Conservation (phyloP, 2,329 filamentous ascomycete species). For the Trichoderma koningiopsis region DNA sequence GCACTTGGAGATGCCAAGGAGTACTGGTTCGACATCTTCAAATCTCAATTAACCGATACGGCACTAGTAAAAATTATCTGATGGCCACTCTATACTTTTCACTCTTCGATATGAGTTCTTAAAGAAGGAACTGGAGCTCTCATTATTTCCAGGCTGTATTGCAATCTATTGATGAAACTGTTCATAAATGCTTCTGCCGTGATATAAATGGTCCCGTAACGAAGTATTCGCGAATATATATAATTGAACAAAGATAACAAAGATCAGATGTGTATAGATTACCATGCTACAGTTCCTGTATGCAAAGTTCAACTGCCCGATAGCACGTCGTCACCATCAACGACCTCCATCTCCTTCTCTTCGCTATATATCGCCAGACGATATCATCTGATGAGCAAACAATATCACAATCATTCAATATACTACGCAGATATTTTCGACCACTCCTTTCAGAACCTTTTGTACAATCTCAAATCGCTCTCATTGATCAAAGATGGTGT, state of each 20-base stretch:
- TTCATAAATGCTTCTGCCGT: not conserved
- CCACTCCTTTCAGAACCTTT: too few relatives aligned
- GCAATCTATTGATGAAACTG: not conserved
- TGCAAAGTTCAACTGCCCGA: too few relatives aligned
- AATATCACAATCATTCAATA: too few relatives aligned
- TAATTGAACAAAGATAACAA: too few relatives aligned
- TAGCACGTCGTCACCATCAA: too few relatives aligned
- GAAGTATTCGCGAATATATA: not conserved
- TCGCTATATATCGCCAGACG: too few relatives aligned
- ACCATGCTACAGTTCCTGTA: not conserved
- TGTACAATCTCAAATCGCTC: too few relatives aligned
- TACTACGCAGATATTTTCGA: too few relatives aligned
- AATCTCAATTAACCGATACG: not conserved
- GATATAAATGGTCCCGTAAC: not conserved
- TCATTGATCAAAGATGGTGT: too few relatives aligned
- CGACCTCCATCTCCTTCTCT: not conserved
- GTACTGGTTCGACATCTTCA: conserved; percentile 5
- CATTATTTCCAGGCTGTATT: not conserved
- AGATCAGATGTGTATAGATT: not conserved
- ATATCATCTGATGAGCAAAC: too few relatives aligned
- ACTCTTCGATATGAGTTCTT: not conserved
- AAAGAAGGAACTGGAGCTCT: not conserved
- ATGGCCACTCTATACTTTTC: too few relatives aligned
- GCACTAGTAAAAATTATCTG: not conserved
- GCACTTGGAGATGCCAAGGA: not conserved